A percentile compares a stretch with the other conserved stretches of the same genome.
phyloP scores from a whole-genome alignment of 164 flowering plant genomes.

The Akebia trifoliata region DNA sequence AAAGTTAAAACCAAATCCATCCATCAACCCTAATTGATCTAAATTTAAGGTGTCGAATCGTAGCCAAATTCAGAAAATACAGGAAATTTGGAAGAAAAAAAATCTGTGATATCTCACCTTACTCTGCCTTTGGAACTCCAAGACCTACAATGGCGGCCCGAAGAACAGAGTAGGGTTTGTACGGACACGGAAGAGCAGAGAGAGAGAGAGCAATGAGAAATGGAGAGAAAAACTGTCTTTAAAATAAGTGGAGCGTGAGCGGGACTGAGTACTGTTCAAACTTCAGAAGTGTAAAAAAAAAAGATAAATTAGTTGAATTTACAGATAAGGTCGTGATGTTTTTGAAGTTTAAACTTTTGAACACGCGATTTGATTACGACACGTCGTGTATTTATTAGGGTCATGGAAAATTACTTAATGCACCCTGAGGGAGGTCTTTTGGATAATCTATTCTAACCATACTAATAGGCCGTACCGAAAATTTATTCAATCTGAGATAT shows the following conservation, averaged over 20 bases:
- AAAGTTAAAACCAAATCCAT: neutral
- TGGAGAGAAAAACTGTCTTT: slow-evolving; percentile 3
- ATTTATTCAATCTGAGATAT: no score
- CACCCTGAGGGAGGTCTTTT: no score
- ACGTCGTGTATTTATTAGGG: no score
- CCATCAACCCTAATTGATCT: neutral
- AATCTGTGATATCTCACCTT: slow-evolving; percentile 12
- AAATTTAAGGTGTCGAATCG: neutral
- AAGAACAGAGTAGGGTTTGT: slow-evolving; percentile 16
- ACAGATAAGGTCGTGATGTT: neutral
- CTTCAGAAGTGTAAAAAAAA: slow-evolving; percentile 2
- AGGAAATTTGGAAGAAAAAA: neutral
- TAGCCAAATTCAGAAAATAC: neutral
- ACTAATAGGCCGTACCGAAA: no score
- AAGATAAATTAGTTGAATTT: neutral
- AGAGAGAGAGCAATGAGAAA: slow-evolving; percentile 9
- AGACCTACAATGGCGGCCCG: slow-evolving; percentile 16
- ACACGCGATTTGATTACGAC: no score
- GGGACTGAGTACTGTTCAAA: slow-evolving; percentile 31
- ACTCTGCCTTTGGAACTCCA: slow-evolving; percentile 23
- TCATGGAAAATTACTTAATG: no score
- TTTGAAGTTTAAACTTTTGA: slow-evolving; percentile 4
- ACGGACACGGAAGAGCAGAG: slow-evolving; percentile 6
- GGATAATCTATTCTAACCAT: no score
- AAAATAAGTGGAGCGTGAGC: slow-evolving; percentile 23